Conservation (phyloP, 192 early-diverging fungal genomes). For the Ramicandelaber brevisporus region DNA sequence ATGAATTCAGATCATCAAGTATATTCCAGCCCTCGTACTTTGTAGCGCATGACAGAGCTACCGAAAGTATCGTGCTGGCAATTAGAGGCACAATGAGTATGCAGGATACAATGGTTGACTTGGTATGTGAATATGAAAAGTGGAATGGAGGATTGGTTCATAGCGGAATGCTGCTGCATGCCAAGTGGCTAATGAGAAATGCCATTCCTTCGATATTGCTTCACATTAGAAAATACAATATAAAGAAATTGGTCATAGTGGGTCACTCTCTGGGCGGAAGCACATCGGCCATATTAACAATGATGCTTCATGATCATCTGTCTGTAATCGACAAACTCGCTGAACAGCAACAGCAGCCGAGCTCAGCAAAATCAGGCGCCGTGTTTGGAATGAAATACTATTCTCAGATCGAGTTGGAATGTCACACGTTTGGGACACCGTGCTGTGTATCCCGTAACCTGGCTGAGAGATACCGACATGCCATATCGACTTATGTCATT, state of each 20-base stretch:
- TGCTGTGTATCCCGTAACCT: conserved; percentile 23
- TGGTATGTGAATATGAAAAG: conserved; percentile 49
- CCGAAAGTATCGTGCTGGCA: conserved; percentile 31
- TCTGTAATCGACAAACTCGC: conserved; percentile 7
- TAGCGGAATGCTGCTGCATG: conserved; percentile 46
- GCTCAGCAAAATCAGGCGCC: conserved; percentile 9
- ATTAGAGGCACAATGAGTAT: conserved; percentile 50
- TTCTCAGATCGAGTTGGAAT: conserved; percentile 18
- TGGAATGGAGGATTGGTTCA: conserved; percentile 57
- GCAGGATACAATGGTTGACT: conserved; percentile 45
- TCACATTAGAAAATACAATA: conserved; percentile 19
- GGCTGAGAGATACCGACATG: conserved; percentile 19
- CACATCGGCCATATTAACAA: conserved; percentile 40
- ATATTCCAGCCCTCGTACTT: conserved; percentile 47
- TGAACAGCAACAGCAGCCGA: conserved; percentile 1
- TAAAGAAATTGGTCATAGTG: conserved; percentile 29
- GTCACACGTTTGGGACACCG: conserved; percentile 26
- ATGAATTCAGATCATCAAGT: conserved; percentile 32
- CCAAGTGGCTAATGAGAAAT: conserved; percentile 40
- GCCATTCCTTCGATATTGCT: conserved; percentile 34
- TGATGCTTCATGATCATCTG: conserved; percentile 36
- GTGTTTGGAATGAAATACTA: conserved; percentile 18
- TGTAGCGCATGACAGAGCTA: conserved; percentile 30
- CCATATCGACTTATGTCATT: conserved; percentile 31
- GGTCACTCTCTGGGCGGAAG: conserved; percentile 50